phyloP scores from a whole-genome alignment of 2,329 filamentous ascomycete species.

The Phaeosphaeriaceae sp. region DNA sequence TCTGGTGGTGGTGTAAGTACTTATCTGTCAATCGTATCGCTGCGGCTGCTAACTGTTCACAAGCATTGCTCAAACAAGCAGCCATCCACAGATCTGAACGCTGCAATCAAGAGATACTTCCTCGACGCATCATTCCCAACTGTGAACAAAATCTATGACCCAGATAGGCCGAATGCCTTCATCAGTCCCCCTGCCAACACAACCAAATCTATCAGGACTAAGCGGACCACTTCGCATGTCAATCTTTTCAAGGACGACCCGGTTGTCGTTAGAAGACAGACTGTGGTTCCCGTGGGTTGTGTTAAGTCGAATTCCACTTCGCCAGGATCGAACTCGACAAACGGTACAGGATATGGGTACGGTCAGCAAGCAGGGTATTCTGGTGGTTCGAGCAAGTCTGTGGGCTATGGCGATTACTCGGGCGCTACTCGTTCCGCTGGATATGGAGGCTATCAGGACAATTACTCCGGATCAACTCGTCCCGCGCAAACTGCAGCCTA shows the following conservation, averaged over 20 bases:
- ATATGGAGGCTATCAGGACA: neutral
- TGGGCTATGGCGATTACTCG: neutral
- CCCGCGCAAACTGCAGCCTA: neutral
- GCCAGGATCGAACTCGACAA: neutral
- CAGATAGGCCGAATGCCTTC: constrained; percentile 1
- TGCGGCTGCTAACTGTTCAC: neutral
- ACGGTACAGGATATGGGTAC: neutral
- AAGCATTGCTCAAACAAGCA: constrained; percentile 6
- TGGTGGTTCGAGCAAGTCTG: neutral
- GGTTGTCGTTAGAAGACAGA: neutral
- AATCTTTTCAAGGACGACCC: neutral
- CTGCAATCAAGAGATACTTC: constrained; percentile 1
- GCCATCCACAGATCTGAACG: constrained; percentile 1
- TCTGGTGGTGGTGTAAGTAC: constrained; percentile 5
- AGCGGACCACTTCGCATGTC: neutral
- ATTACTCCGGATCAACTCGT: neutral
- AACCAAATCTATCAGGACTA: neutral
- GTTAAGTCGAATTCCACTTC: neutral
- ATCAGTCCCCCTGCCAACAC: neutral
- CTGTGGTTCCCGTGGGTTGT: neutral
- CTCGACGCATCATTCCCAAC: neutral
- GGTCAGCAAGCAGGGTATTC: neutral
- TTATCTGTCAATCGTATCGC: neutral
- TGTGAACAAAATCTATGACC: neutral
- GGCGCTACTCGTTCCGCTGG: neutral